Base-by-base conservation (phyloP, 1,139 yeast species). In the Nadsonia commutata region DNA sequence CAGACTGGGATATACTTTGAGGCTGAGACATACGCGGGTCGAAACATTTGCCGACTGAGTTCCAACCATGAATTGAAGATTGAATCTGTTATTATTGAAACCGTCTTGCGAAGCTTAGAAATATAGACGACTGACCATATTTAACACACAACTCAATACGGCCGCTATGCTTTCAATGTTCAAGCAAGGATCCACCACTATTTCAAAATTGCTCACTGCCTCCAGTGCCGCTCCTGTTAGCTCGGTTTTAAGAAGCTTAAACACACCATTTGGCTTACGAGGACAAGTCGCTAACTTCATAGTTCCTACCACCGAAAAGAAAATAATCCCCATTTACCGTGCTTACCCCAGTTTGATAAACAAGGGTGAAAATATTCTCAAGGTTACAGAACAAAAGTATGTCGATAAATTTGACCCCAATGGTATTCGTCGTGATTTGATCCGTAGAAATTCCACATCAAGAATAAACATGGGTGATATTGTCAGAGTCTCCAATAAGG, bases 401-500 rank as follows among this genome's bases (percentile, higher is more conserved):
- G 13, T 27, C 13, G 33, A 27, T 9, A 4, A 71, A 50, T 72
- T 80, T 51, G 96, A 86, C 58, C 82, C 88, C 19, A 65, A 73
- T 3, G 93, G 90, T 6, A 68, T 72, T 64, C 80, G 88, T 66
- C 67, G 80, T 49, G 70, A 71, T n/a, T 66, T 84, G 44, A 66
- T 85, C 38, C 71, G 82, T 49, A 73, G 94, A 1, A 42, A 42
- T 36, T 42, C 44, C 13, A 9, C 38, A 16, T 17, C n/a, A 20
- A 33, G 41, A 33, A 42, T 42, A 38, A 38, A 42, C 36, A 17
- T 38, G 8, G 96, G 95, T 8, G 96, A 86, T 59, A 71, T 84
- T 37, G 76, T 86, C 38, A 76, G 83, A 52, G 80, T 86, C 11
- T 74, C 80, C 21, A 85, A 82, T 57, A 70, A 68, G 52, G 82